Percentiles rank a stretch among this genome's conserved stretches.
Evolutionary conservation across 345 rosid species (phyloP).

Genomic region (Rhodamnia rubescens): DNA sequence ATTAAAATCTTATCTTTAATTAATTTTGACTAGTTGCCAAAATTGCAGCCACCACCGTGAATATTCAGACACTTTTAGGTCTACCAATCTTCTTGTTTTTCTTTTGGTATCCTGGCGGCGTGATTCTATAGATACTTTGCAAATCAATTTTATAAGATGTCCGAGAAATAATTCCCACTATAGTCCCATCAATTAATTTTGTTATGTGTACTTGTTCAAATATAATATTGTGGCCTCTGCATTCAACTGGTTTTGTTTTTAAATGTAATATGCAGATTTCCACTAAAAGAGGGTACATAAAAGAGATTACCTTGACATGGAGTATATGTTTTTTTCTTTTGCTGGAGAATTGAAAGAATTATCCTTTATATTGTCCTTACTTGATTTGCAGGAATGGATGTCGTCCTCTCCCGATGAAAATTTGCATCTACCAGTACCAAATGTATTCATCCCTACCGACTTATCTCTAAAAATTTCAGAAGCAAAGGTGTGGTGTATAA

Average conservation of each 20-base stretch:
- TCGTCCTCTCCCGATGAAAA: constrained; percentile 47
- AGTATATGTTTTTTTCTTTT: neutral
- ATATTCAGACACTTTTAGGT: neutral
- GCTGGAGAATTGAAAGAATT: neutral
- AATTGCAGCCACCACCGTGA: neutral
- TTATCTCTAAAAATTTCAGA: constrained; percentile 53
- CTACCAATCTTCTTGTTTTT: neutral
- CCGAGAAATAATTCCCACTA: neutral
- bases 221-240: neutral
- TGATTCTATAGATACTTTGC: neutral
- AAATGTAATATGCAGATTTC: neutral
- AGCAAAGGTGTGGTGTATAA: constrained; percentile 38
- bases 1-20: neutral
- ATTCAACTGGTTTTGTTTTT: neutral
- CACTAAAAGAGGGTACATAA: neutral
- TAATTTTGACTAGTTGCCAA: neutral
- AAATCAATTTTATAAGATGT: neutral
- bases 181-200: neutral
- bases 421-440: constrained; percentile 59
- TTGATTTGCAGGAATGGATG: constrained; percentile 64
- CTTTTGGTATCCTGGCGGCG: neutral
- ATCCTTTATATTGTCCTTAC: neutral
- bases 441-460: constrained; percentile 79
- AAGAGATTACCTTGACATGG: neutral
- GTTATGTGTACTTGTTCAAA: neutral